These are phyloP conservation scores for Ceratobasidium sp. DNA, from an alignment of 1,284 basidiomycete genomes.

Conservation along the genomic window DNA sequence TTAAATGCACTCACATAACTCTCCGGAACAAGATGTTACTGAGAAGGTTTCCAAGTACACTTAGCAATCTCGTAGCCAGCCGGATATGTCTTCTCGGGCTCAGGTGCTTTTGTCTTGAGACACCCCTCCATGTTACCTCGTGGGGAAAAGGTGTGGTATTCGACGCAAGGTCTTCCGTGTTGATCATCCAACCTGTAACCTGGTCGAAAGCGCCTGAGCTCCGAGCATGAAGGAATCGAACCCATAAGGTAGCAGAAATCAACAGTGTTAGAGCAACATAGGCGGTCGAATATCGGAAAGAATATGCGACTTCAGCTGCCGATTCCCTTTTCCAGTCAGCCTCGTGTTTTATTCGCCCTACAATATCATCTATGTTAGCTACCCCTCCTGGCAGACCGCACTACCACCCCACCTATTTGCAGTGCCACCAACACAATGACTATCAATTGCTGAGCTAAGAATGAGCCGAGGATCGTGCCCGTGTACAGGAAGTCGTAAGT, in stretches of 20 bases:
- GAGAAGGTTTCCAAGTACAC: not conserved
- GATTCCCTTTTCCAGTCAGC: no score
- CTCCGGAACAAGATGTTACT: not conserved
- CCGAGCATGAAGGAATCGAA: no score
- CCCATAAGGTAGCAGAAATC: not conserved
- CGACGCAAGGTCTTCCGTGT: not conserved
- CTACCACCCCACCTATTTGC: not conserved
- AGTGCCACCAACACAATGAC: not conserved
- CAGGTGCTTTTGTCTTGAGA: not conserved
- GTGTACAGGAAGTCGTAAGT: not conserved
- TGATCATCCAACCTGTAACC: not conserved
- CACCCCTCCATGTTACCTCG: not conserved
- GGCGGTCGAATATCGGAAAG: no score
- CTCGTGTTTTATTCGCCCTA: no score
- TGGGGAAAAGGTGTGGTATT: not conserved
- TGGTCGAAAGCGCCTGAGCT: not conserved
- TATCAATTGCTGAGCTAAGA: constrained; percentile 10
- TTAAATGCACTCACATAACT: not conserved
- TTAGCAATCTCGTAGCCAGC: not conserved
- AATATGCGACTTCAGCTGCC: no score
- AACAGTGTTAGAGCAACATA: not conserved
- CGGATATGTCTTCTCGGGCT: no score
- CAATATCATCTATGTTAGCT: no score
- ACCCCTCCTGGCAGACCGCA: no score
- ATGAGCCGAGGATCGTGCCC: constrained; percentile 10